Evolutionary conservation across 371 early-diverging fungal species (phyloP).

Genomic region (Saksenaea vasiformis): DNA sequence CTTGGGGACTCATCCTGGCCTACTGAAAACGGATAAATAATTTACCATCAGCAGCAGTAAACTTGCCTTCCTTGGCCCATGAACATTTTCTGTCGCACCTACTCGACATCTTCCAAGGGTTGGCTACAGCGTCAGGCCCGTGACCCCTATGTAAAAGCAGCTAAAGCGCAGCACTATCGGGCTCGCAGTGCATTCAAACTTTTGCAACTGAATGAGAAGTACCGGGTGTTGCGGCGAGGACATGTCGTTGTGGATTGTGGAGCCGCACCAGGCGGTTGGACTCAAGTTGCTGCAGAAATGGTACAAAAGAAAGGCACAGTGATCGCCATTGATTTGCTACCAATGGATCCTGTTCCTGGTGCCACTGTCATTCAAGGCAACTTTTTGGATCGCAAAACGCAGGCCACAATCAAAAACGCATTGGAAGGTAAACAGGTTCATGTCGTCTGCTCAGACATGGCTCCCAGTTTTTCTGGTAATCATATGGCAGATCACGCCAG

Average conservation of each 20-base stretch:
- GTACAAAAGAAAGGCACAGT: conserved; percentile 38
- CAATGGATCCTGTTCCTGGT: conserved; percentile 68
- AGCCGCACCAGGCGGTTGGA: conserved; percentile 94
- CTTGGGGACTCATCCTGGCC: no score
- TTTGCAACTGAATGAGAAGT: conserved; percentile 75
- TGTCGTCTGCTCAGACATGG: conserved; percentile 80
- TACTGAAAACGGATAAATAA: no score
- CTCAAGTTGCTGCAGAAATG: conserved; percentile 73
- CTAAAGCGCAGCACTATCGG: conserved; percentile 73
- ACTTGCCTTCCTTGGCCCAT: neutral
- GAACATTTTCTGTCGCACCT: conserved; percentile 6
- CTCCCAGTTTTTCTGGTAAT: conserved; percentile 73
- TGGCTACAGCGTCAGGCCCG: conserved; percentile 71
- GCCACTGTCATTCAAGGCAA: conserved; percentile 71
- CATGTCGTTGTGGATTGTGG: conserved; percentile 81
- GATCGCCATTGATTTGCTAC: conserved; percentile 74
- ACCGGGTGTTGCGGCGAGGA: conserved; percentile 60
- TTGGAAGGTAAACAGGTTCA: conserved; percentile 51
- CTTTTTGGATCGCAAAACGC: conserved; percentile 45
- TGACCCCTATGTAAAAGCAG: conserved; percentile 73
- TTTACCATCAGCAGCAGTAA: neutral
- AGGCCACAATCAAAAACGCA: conserved; percentile 37
- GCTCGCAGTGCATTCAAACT: conserved; percentile 92
- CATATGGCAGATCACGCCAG: conserved; percentile 53
- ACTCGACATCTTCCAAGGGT: conserved; percentile 56